These are phyloP conservation scores for Curvularia sp. DNA, from an alignment of 2,329 filamentous ascomycete genomes.

Conservation along the genomic window DNA sequence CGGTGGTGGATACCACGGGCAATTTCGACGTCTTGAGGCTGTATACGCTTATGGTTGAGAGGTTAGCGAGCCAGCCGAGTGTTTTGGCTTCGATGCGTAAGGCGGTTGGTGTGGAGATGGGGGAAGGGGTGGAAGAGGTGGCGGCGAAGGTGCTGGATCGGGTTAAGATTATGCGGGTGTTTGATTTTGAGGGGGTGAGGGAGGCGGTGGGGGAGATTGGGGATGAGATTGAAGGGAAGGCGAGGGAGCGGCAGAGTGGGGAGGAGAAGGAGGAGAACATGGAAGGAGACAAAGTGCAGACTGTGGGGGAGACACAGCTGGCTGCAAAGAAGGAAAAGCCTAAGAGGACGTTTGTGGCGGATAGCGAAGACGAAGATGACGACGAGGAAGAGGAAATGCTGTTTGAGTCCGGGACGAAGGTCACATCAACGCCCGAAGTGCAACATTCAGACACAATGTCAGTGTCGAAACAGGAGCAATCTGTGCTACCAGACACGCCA, in stretches of 20 bases:
- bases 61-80: conserved; percentile 22
- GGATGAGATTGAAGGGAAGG: conserved; percentile 41
- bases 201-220: conserved; percentile 57
- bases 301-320: neutral
- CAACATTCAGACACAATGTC: neutral
- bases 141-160: conserved; percentile 52
- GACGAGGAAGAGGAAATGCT: conserved; percentile 54
- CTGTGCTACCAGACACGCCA: neutral
- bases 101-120: neutral
- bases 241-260: conserved; percentile 6
- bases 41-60: conserved; percentile 40
- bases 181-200: conserved; percentile 58
- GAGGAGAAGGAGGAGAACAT: conserved; percentile 23
- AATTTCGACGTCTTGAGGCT: conserved; percentile 55
- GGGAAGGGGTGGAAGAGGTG: conserved; percentile 31
- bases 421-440: neutral
- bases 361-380: conserved; percentile 48
- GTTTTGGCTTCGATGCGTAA: neutral
- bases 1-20: conserved; percentile 57
- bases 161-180: conserved; percentile 59
- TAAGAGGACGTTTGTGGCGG: conserved; percentile 40
- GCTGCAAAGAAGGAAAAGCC: neutral
- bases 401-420: conserved; percentile 31
- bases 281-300: conserved; percentile 4
- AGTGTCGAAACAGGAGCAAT: neutral